Base-by-base conservation (phyloP, 345 rosid species). In the Brassica carinata region DNA sequence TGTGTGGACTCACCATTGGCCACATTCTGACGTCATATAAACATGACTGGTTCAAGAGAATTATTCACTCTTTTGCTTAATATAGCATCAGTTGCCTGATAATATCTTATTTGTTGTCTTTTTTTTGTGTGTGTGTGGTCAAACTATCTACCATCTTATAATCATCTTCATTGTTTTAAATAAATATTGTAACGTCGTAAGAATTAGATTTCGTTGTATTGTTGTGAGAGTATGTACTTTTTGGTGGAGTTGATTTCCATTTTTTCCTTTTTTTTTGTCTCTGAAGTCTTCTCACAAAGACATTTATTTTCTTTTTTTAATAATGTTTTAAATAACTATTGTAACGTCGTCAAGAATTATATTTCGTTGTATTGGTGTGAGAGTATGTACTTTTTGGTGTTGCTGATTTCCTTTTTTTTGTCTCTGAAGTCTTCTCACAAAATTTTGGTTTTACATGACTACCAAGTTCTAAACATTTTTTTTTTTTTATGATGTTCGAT, bases 181-280 rank as follows among this genome's bases (percentile, higher is more conserved):
- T n/a, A n/a, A 5, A 6, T 15, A 5, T n/a, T 43, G 19, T 53
- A 53, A 53, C 17, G 7, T 53, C 19, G 2, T 53, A 53, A 53
- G 1, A n/a, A n/a, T 51, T 51, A n/a, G 1, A 7, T 51, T 51
- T 53, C 8, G 8, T 53, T n/a, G 19, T 53, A 53, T 5, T 53
- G 58, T 53, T 48, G 51, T 43, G 51, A 81, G 94, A 85, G 51
- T 10, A 43, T 43, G 51, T 3, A 43, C 51, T 43, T 48, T 43
- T 13, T 48, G 57, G 57, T 48, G 57, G 55, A 45, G 51, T 3
- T 45, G 5, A 4, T 13, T 11, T 45, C 15, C 11, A 1, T 45
- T 11, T 43, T 11, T 40, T 40, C 14, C n/a, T 0, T 38, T 40
- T 40, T 40, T 34, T 34, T 34, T 8, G 15, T 45, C 5, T 13